Evolutionary conservation across 164 flowering plant genomes (phyloP), one percentile per base, ranked within the genome.

Genomic region (Berberis vulgaris): DNA sequence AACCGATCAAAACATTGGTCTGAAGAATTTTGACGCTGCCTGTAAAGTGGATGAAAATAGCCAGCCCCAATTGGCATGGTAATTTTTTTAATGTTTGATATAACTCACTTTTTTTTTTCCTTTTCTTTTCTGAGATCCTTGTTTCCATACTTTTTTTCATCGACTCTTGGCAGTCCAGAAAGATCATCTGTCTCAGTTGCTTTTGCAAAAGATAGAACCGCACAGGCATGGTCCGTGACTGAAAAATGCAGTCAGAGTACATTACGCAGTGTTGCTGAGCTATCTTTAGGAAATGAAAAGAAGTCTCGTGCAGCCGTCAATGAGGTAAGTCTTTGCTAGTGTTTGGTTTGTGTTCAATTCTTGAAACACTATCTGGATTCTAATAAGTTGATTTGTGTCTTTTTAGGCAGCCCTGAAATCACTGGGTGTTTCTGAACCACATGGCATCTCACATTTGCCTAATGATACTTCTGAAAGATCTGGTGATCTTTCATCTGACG

Each of bases 321-420:
- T 74, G 79, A 91, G 97, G 99, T 94, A 85, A 41, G 46, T 41
- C 54, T 39, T 7, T 38, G 11, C 43, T 41, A 7, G 8, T 53
- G 43, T 57, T 60, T 45, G 3, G 11, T 65, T 11, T 44, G 26
- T 26, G 7, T 57, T 61, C 47, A 45, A 3, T 1, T 59, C 26
- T 41, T 66, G 38, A 38, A 44, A 43, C 10, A 3, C 26, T 50
- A 39, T 54, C 10, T 62, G 4, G 26, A 9, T 13, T 66, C 10
- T 3, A 40, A 52, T 60, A 44, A 63, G 26, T 26, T 26, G 26
- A 26, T 26, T 7, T 57, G 46, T 9, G 2, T 41, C 7, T 45
- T 55, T 62, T 64, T 65, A 95, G 95, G 87, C 78, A 73, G 87
- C 89, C 6, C 77, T 95, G 42, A 89, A 80, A 81, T 94, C 88